Evolutionary conservation across 2,329 filamentous ascomycete species (phyloP).

Genomic region (Penicillium aurantiogriseum): DNA sequence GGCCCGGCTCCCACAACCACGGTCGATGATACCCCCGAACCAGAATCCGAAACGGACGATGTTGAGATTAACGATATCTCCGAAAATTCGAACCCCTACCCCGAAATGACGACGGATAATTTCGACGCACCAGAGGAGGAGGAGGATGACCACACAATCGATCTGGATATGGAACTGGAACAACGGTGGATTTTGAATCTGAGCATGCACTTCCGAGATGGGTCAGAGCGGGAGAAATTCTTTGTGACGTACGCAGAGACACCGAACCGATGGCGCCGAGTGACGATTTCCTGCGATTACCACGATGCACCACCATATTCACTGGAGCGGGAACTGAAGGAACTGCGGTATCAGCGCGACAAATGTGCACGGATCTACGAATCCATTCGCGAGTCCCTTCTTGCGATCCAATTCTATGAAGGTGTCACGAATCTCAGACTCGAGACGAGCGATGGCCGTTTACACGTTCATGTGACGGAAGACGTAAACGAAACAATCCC

Average conservation of each 20-base stretch:
- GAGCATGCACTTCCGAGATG: conserved; percentile 96
- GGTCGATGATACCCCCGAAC: conserved; percentile 27
- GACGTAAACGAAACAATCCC: conserved; percentile 92
- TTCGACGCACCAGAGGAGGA: conserved; percentile 14
- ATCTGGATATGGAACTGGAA: conserved; percentile 71
- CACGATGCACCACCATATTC: conserved; percentile 75
- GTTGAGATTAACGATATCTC: conserved; percentile 22
- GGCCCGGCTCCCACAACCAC: conserved; percentile 31
- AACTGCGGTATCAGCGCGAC: conserved; percentile 79
- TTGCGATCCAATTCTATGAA: conserved; percentile 93
- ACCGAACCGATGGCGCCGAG: conserved; percentile 75
- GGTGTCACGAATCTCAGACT: conserved; percentile 95
- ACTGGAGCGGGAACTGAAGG: conserved; percentile 77
- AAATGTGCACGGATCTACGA: conserved; percentile 94
- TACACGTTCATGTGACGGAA: conserved; percentile 97
- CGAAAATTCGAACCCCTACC: conserved; percentile 30
- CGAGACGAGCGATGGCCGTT: conserved; percentile 78
- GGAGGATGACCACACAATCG: conserved; percentile 49
- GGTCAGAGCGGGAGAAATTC: conserved; percentile 91
- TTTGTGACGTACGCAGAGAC: conserved; percentile 91
- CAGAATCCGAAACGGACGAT: conserved; percentile 29
- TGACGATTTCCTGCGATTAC: conserved; percentile 94
- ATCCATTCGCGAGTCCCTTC: conserved; percentile 84
- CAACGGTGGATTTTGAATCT: conserved; percentile 92
- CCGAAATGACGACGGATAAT: conserved; percentile 13